Evolutionary conservation across 1,284 basidiomycete genomes (phyloP).

Genomic region (Dichomitus squalens): DNA sequence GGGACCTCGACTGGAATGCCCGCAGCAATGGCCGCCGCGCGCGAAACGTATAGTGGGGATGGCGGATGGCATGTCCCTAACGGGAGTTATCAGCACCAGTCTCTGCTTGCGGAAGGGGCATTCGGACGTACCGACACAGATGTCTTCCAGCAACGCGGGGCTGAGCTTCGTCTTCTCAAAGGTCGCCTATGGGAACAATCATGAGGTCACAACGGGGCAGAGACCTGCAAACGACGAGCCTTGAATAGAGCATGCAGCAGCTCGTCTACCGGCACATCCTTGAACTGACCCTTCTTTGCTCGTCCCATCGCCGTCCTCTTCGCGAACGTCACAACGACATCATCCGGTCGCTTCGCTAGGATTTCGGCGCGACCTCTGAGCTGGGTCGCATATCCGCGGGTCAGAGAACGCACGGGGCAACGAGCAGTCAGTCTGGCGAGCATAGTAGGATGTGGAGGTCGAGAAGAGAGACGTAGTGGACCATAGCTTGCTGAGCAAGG

Average conservation of each 20-base stretch:
- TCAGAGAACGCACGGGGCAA: conserved; percentile 7
- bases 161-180: conserved; percentile 51
- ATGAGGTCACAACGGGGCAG: background rate
- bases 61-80: conserved; percentile 85
- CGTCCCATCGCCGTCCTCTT: conserved; percentile 79
- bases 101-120: background rate
- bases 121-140: conserved; percentile 67
- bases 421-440: conserved; percentile 20
- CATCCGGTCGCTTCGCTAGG: conserved; percentile 72
- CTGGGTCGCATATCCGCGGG: conserved; percentile 49
- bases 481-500: background rate
- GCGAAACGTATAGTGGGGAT: conserved; percentile 76
- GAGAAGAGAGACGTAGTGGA: conserved; percentile 1
- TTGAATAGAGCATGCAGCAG: conserved; percentile 71
- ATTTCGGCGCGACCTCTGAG: conserved; percentile 42
- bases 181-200: conserved; percentile 41
- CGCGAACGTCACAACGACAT: conserved; percentile 87
- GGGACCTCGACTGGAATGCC: conserved; percentile 81
- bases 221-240: conserved; percentile 41
- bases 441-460: conserved; percentile 21
- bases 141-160: conserved; percentile 72
- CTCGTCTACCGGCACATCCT: conserved; percentile 76
- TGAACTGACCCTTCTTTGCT: conserved; percentile 80
- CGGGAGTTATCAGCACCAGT: background rate
- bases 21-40: conserved; percentile 80